phyloP scores from a whole-genome alignment of 2,329 filamentous ascomycete genomes.

The Phoma sp. region DNA sequence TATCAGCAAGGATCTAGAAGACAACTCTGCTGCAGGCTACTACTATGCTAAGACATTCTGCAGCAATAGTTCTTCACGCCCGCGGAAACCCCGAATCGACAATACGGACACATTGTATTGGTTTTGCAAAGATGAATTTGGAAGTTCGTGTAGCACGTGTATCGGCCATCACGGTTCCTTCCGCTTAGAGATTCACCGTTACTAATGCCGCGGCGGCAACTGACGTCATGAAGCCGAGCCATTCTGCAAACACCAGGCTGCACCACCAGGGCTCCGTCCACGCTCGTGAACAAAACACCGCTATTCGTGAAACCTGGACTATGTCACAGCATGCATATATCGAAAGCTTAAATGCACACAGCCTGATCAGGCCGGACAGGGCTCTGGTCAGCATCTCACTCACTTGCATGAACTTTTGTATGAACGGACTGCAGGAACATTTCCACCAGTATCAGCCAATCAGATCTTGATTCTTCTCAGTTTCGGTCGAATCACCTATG shows the following conservation, averaged over 20 bases:
- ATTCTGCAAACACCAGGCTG: background rate
- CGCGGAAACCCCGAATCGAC: too few relatives aligned
- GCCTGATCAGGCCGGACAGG: background rate
- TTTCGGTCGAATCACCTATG: slow-evolving; percentile 7
- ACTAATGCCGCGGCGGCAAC: slow-evolving; percentile 4
- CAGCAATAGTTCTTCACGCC: too few relatives aligned
- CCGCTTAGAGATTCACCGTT: slow-evolving; percentile 1
- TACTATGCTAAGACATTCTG: too few relatives aligned
- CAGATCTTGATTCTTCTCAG: background rate
- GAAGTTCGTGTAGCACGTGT: slow-evolving; percentile 2
- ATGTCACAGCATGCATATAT: slow-evolving; percentile 1
- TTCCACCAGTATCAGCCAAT: background rate
- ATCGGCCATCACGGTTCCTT: slow-evolving; percentile 10
- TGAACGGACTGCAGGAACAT: background rate
- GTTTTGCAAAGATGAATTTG: too few relatives aligned
- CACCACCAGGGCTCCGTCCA: background rate
- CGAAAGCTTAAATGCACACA: background rate
- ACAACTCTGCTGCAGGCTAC: too few relatives aligned
- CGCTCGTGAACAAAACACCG: background rate
- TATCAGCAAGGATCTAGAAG: background rate
- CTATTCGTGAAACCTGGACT: background rate
- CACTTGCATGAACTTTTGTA: background rate
- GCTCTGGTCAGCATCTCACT: background rate
- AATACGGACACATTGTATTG: too few relatives aligned
- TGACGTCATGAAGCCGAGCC: background rate